Evolutionary conservation across 768 basidiomycete genomes (phyloP), one percentile per base, ranked within the genome.

Genomic region (Leccinum disarticulatum): DNA sequence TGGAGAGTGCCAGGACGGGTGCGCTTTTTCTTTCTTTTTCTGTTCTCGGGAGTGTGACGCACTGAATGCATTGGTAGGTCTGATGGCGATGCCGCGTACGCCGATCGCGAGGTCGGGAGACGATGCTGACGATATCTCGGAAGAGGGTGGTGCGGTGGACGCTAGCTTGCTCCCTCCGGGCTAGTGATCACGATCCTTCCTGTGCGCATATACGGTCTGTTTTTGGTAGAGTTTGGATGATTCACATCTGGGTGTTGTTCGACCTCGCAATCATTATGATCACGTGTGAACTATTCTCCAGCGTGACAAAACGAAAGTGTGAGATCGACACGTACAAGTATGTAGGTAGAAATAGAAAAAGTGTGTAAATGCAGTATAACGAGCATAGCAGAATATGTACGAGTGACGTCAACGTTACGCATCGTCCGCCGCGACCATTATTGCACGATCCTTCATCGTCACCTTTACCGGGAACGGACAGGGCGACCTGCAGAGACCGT

Each of bases 1-100:
- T 99, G 55, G 97, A 99, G 78, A 90, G 93, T 30, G 95, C 97
- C 22, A 80, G 97, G 57, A 95, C 94, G 35, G 96, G 95, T 95
- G 61, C 59, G 84, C 78, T 1, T 17, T 28, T 30, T 15, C 14
- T 3, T 31, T 30, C 15, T 15, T n/a, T n/a, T 25, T 25, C 25
- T n/a, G n/a, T n/a, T 36, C 3, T 17, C 7, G 3, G 1, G 22
- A 10, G 17, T 6, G 17, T 33, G 48, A 30, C n/a, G 52, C 48
- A 35, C 17, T 25, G 33, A 59, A 14, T 41, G 15, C 38, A 36
- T 30, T 28, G 33, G 6, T 62, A 96, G 95, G 95, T 70, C 77
- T 92, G 41, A 99, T 99, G 96, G 95, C 92, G 6, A 97, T 99
- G 91, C 97, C 97, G 4, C 85, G 97, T 61, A 97, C 97, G 6